A percentile compares a stretch with the other conserved stretches of the same genome.
These are phyloP conservation scores for Termitomyces sp. DNA, from an alignment of 768 basidiomycete genomes.

Conservation along the genomic window DNA sequence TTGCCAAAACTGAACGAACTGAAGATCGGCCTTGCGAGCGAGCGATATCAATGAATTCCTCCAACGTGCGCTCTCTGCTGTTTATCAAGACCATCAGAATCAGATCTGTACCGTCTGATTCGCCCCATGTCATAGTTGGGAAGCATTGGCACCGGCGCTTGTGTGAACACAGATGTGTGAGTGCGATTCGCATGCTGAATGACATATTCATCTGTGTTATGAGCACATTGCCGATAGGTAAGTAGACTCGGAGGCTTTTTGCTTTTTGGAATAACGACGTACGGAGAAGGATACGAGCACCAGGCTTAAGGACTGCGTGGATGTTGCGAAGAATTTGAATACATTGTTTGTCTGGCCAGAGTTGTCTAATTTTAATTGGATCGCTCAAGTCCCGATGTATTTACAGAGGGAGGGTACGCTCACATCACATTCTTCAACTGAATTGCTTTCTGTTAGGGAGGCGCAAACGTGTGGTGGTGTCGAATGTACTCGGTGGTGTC, in stretches of 20 bases:
- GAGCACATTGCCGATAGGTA: neutral
- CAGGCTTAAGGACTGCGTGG: neutral
- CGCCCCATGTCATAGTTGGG: neutral
- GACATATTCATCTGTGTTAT: neutral
- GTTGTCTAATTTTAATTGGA: conserved; percentile 25
- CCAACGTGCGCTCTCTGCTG: neutral
- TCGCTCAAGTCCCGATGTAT: too few species aligned
- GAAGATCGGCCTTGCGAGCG: neutral
- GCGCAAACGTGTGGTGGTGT: neutral
- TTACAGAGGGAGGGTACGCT: neutral
- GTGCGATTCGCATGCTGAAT: neutral
- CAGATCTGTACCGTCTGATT: neutral
- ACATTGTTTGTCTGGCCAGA: conserved; percentile 5
- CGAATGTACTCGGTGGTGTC: too few species aligned
- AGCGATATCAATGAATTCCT: neutral
- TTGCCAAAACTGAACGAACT: neutral
- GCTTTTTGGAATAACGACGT: neutral
- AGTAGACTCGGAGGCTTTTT: neutral
- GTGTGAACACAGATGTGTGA: neutral
- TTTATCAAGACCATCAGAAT: neutral
- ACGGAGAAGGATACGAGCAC: neutral
- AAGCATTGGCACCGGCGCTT: neutral
- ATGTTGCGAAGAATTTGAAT: neutral
- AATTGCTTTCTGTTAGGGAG: neutral
- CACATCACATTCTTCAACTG: conserved; percentile 36